Base-by-base conservation (phyloP, 306 rosid genomes). In the Trichosanthes cucumerina region DNA sequence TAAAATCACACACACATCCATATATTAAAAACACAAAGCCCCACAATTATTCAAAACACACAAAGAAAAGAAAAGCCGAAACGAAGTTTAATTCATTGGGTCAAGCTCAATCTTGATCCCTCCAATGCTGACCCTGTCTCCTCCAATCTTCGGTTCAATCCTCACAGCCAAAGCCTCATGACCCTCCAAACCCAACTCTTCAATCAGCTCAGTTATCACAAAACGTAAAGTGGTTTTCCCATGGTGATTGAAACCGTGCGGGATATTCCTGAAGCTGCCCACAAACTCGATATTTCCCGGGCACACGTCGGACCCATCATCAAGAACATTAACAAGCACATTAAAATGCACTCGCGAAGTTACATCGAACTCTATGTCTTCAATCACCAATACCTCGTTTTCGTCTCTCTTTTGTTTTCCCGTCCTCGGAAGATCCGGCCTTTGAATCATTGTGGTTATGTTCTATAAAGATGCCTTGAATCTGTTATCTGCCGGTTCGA, bases 211-310 rank as follows among this genome's bases (percentile, higher is more conserved):
- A 0, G 89, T 86, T 31, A 93, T 39, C 54, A 87, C 96, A 0
- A 93, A 75, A 54, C 83, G 88, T 63, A 93, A 79, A 39, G 3
- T 0, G n/a, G 91, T 89, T 1, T 19, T 79, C 0, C 50, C 60
- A 36, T 80, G 87, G 79, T 80, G 83, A 50, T 76, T 77, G 41
- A 86, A 85, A 62, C 80, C 78, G 34, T 87, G 93, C 18, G 96
- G 91, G 41, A 91, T 87, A 50, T 19, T 91, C 79, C 85, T 91
- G 76, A 87, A 93, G 77, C 94, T 91, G 4, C 96, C 97, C 2
- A 90, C 97, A 66, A 89, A 93, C 82, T 93, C 97, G 0, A 86
- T 82, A 64, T 93, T 80, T 9, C 62, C 85, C 0, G 98, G 80
- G 2, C 16, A 3, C 6, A 58, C 33, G 1, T 21, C 33, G 7